Base-by-base conservation (phyloP, 306 rosid genomes). In the Vigna angularis region DNA sequence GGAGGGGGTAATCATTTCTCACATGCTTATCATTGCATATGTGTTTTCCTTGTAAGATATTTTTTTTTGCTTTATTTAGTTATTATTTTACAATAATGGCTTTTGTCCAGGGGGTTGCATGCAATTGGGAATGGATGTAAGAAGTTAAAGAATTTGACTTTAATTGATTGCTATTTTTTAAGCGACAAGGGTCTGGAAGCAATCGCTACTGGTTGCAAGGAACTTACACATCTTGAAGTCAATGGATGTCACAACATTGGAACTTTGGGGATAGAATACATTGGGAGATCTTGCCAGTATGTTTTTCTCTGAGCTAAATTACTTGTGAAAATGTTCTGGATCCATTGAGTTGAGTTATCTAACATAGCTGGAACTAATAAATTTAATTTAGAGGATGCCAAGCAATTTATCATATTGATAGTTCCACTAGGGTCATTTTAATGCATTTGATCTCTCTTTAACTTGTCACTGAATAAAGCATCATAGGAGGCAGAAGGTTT, bases 181-280 rank as follows among this genome's bases (percentile, higher is more conserved):
- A 88, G 87, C 36, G 94, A 89, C 84, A 90, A 72, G 72, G 92
- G 94, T 49, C 83, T 93, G 90, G 94, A 93, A 73, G 90, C 91
- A 78, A 90, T 90, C 88, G 93, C 94, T 30, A 61, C 69, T 47
- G 94, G 98, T 58, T 90, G 98, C 79, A 80, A 86, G 88, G 91
- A 82, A 65, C 96, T 93, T 56, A 84, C 85, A 67, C 90, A 90
- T 85, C 94, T 90, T 69, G 93, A 90, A 86, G 90, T 93, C 65
- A 90, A 93, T 38, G 96, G 98, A 14, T 90, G 96, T 80, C 96
- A 89, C 83, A 88, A 93, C 82, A 88, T 90, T 69, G 90, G 96
- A 79, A 88, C 86, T 72, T 22, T 79, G 77, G 94, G 94, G 64
- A 77, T 89, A 26, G 90, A 90, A 84, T 89, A 86, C 79, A 83